These are phyloP conservation scores for Fusarium subglutinans DNA, from an alignment of 2,329 filamentous ascomycete genomes.

Conservation along the genomic window DNA sequence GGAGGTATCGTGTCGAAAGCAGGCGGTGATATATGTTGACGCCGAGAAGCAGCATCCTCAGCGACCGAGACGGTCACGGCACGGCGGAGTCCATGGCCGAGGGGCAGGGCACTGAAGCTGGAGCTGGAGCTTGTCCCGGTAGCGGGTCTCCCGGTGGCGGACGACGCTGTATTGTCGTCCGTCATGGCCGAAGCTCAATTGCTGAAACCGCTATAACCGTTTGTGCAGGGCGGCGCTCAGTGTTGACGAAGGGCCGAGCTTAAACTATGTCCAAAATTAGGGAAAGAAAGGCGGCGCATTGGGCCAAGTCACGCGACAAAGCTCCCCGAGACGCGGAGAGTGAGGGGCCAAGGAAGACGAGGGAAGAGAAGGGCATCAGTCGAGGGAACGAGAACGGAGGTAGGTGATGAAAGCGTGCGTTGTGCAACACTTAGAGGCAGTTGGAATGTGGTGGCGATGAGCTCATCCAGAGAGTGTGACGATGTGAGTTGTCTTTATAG, in stretches of 20 bases:
- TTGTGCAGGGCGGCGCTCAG: background rate
- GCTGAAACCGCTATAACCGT: slow-evolving; percentile 2
- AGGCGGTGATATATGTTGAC: slow-evolving; percentile 31
- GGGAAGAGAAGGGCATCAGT: background rate
- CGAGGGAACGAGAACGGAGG: background rate
- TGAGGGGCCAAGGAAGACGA: slow-evolving; percentile 4
- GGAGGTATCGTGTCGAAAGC: slow-evolving; percentile 49
- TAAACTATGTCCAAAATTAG: background rate
- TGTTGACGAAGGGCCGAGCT: background rate
- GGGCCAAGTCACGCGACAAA: slow-evolving; percentile 30
- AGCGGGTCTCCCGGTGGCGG: slow-evolving; percentile 42
- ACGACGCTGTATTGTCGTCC: slow-evolving; percentile 31
- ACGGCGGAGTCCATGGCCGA: slow-evolving; percentile 54
- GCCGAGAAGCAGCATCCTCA: slow-evolving; percentile 25
- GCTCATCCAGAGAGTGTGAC: slow-evolving; percentile 1
- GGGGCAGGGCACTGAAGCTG: slow-evolving; percentile 35
- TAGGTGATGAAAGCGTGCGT: slow-evolving; percentile 8
- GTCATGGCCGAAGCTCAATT: slow-evolving; percentile 18
- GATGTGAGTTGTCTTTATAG: slow-evolving; percentile 14
- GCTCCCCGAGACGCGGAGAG: background rate
- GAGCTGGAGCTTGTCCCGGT: slow-evolving; percentile 36
- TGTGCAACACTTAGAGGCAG: slow-evolving; percentile 24
- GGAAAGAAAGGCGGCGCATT: slow-evolving; percentile 10
- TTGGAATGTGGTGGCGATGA: slow-evolving; percentile 34
- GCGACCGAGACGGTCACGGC: slow-evolving; percentile 51